Percentiles rank a stretch among this genome's conserved stretches.
Evolutionary conservation across 495 filamentous ascomycete species (phyloP).

Genomic region (Penicillium egyptiacum): DNA sequence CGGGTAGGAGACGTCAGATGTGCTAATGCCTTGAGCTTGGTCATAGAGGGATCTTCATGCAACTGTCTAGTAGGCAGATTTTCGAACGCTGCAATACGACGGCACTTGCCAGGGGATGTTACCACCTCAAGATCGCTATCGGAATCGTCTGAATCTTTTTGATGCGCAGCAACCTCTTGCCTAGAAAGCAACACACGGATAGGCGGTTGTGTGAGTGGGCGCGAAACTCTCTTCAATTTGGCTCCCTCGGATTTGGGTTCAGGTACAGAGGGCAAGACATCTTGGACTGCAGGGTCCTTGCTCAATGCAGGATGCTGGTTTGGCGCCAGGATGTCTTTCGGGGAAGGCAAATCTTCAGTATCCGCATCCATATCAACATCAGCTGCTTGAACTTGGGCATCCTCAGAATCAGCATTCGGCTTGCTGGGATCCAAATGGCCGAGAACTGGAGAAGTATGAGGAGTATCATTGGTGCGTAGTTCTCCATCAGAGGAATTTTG

Average conservation of each 20-base stretch:
- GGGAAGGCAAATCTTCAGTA: slow-evolving; percentile 17
- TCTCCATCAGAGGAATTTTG: slow-evolving; percentile 53
- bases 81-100: slow-evolving; percentile 63
- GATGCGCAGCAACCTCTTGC: slow-evolving; percentile 39
- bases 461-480: slow-evolving; percentile 42
- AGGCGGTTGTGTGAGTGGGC: slow-evolving; percentile 27
- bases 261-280: background rate
- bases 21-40: slow-evolving; percentile 68
- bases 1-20: slow-evolving; percentile 65
- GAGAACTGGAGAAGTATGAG: slow-evolving; percentile 50
- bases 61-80: slow-evolving; percentile 57
- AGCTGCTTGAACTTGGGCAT: background rate
- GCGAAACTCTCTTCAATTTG: slow-evolving; percentile 19
- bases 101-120: slow-evolving; percentile 43
- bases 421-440: slow-evolving; percentile 27
- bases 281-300: background rate
- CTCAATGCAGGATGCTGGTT: slow-evolving; percentile 2
- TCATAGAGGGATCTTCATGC: slow-evolving; percentile 64
- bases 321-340: slow-evolving; percentile 21
- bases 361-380: slow-evolving; percentile 4
- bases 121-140: slow-evolving; percentile 69
- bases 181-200: slow-evolving; percentile 42
- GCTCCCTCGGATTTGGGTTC: slow-evolving; percentile 6
- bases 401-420: slow-evolving; percentile 20
- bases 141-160: slow-evolving; percentile 56